A percentile compares a stretch with the other conserved stretches of the same genome.
Conservation (phyloP, 352 stramenopile species). For the Globisporangium radiosum region DNA sequence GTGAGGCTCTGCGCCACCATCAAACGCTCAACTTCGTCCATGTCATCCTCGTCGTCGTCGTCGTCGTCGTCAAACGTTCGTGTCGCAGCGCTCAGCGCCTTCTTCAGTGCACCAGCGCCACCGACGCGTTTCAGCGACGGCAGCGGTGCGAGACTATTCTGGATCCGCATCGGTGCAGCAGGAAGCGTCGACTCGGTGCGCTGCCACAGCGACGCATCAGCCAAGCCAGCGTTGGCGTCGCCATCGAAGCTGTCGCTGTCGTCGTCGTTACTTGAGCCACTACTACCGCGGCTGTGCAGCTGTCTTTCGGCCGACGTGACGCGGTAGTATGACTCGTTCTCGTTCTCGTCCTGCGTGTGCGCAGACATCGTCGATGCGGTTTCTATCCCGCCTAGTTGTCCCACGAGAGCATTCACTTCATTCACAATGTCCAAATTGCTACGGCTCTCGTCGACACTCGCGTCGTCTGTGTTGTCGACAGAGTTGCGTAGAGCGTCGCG, state of each 20-base stretch:
- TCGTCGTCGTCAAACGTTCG: slow-evolving; percentile 9
- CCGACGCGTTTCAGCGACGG: not conserved
- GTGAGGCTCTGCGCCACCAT: slow-evolving; percentile 4
- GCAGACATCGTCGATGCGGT: not conserved
- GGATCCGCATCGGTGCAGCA: slow-evolving; percentile 3
- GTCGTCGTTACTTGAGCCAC: no score
- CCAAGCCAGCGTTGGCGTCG: not conserved
- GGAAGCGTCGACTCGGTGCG: slow-evolving; percentile 3
- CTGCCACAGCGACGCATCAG: no score
- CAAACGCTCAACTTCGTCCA: slow-evolving; percentile 12
- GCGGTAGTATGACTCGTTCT: not conserved
- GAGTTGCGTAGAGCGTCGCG: no score
- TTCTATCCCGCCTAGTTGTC: not conserved
- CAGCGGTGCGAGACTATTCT: not conserved
- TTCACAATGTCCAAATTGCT: no score
- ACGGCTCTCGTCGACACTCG: no score
- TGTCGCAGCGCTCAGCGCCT: slow-evolving; percentile 1
- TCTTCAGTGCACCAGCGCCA: slow-evolving; percentile 8
- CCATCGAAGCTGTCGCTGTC: not conserved
- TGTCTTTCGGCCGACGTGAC: not conserved
- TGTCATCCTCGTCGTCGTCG: slow-evolving; percentile 16
- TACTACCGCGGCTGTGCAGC: no score
- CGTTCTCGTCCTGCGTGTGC: not conserved
- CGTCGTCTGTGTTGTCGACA: not conserved
- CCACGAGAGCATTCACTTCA: not conserved